phyloP scores from a whole-genome alignment of 106 monocot genomes.

The Chionographis japonica region DNA sequence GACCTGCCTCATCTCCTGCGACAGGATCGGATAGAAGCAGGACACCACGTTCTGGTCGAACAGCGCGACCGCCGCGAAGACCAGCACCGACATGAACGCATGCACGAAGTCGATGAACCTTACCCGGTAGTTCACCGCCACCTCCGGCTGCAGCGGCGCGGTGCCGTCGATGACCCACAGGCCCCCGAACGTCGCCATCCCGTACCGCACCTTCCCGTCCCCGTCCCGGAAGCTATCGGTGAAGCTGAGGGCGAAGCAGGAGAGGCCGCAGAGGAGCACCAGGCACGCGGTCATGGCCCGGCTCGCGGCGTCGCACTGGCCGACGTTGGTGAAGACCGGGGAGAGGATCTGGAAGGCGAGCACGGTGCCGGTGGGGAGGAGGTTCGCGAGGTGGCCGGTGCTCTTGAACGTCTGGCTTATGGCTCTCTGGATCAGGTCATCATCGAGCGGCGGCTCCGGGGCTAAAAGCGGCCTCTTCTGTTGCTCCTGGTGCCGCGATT shows the following conservation, averaged over 20 bases:
- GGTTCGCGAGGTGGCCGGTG: conserved; percentile 60
- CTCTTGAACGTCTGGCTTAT: conserved; percentile 15
- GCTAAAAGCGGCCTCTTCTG: background rate
- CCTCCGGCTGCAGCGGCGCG: background rate
- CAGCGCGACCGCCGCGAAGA: conserved; percentile 51
- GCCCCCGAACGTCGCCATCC: conserved; percentile 34
- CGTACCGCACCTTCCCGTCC: conserved; percentile 22
- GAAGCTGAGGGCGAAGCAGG: conserved; percentile 32
- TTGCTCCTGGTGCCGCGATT: background rate
- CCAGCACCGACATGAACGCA: conserved; percentile 37
- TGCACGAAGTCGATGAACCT: conserved; percentile 38
- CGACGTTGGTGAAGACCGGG: conserved; percentile 46
- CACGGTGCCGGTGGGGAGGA: conserved; percentile 58
- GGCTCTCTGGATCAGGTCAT: background rate
- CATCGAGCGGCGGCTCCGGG: background rate
- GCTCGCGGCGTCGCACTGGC: conserved; percentile 30
- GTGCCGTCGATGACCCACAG: conserved; percentile 50
- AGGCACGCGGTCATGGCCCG: conserved; percentile 32
- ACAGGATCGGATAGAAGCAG: conserved; percentile 37
- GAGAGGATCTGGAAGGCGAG: conserved; percentile 55
- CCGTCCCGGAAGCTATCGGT: conserved; percentile 51
- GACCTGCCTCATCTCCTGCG: conserved; percentile 26
- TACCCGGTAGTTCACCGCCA: conserved; percentile 4
- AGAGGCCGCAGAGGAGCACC: conserved; percentile 25
- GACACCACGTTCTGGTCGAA: conserved; percentile 32